A percentile compares a stretch with the other conserved stretches of the same genome.
These are phyloP conservation scores for Cyphellophora attinorum DNA, from an alignment of 2,329 filamentous ascomycete species.

Conservation along the genomic window DNA sequence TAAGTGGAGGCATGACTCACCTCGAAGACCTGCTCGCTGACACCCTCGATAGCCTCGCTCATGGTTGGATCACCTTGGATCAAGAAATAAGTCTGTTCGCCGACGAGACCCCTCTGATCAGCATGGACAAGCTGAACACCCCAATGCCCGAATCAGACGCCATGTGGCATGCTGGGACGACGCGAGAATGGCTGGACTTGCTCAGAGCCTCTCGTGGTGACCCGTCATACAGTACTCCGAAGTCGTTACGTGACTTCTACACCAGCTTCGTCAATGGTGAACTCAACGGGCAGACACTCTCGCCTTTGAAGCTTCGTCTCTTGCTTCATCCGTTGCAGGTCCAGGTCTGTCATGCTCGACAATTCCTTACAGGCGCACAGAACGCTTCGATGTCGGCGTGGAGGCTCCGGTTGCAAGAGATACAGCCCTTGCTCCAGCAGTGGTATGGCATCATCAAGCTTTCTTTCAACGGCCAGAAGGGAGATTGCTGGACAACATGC, in stretches of 20 bases:
- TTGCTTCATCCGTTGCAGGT: constrained; percentile 60
- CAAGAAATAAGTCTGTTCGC: constrained; percentile 61
- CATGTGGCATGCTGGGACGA: constrained; percentile 53
- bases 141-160: constrained; percentile 55
- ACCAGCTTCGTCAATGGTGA: constrained; percentile 59
- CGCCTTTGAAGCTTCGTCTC: constrained; percentile 53
- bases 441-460: constrained; percentile 58
- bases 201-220: constrained; percentile 52
- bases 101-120: constrained; percentile 53
- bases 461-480: constrained; percentile 45
- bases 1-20: constrained; percentile 26
- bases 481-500: constrained; percentile 48
- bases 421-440: constrained; percentile 52
- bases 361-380: constrained; percentile 47
- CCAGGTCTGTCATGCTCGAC: constrained; percentile 54
- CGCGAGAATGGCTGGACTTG: constrained; percentile 49
- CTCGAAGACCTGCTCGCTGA: constrained; percentile 11
- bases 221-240: constrained; percentile 26
- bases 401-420: constrained; percentile 52
- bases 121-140: constrained; percentile 55
- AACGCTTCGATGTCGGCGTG: constrained; percentile 52
- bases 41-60: constrained; percentile 46
- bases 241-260: constrained; percentile 56
- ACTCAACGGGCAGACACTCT: constrained; percentile 36
- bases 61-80: constrained; percentile 67